phyloP scores from a whole-genome alignment of 2,329 filamentous ascomycete species.

The Apiospora arundinis region DNA sequence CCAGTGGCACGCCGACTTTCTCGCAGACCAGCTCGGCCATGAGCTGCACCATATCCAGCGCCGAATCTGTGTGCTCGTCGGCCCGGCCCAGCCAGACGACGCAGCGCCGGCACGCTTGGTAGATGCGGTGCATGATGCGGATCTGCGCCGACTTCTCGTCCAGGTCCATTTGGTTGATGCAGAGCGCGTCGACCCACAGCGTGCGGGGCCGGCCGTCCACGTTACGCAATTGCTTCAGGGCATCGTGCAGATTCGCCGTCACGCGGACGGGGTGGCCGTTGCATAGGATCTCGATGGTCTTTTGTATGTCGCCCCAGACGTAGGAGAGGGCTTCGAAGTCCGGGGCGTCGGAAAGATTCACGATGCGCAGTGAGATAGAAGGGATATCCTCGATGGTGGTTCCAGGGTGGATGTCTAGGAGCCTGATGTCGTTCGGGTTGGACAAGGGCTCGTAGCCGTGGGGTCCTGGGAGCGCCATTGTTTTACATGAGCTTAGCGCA shows the following conservation, averaged over 20 bases:
- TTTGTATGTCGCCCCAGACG: conserved; percentile 22
- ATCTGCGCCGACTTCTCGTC: conserved; percentile 24
- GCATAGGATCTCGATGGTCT: not conserved
- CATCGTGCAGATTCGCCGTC: conserved; percentile 22
- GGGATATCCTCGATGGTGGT: not conserved
- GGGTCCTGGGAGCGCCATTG: not conserved
- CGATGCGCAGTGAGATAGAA: conserved; percentile 3
- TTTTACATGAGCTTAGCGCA: not conserved
- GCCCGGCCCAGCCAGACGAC: conserved; percentile 20
- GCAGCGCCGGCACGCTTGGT: conserved; percentile 21
- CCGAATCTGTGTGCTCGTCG: not conserved
- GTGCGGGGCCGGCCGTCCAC: not conserved
- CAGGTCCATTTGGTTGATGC: conserved; percentile 26
- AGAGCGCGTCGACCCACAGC: conserved; percentile 26
- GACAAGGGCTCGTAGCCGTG: conserved; percentile 2
- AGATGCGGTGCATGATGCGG: conserved; percentile 25
- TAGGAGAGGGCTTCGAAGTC: conserved; percentile 27
- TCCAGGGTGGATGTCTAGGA: conserved; percentile 19
- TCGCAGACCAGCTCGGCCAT: not conserved
- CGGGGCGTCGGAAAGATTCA: not conserved
- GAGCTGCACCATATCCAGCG: conserved; percentile 18
- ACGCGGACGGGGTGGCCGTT: conserved; percentile 1
- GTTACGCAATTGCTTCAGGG: conserved; percentile 16
- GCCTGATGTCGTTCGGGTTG: conserved; percentile 16
- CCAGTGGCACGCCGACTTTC: not conserved